Evolutionary conservation across 257 asterid species (phyloP), one percentile per base, ranked within the genome.

Genomic region (Coffea canephora): DNA sequence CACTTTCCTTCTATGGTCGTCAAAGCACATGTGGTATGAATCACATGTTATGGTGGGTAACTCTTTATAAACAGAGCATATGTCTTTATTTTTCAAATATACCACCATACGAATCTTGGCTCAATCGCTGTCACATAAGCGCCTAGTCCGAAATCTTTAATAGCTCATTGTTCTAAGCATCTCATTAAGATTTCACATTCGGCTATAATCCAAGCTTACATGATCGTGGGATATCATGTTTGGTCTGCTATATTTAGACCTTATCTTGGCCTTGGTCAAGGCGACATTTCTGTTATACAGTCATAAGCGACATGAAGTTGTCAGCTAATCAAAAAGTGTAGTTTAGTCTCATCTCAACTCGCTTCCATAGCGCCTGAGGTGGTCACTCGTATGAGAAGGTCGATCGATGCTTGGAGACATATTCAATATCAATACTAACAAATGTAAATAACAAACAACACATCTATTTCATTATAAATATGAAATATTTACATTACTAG

Each of bases 281-380:
- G 41, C 3, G 41, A 39, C 3, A 39, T 1, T 39, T 39, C 3
- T 39, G 3, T 39, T 39, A 39, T 39, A 39, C 41, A 39, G 2
- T 39, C 3, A 39, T 39, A 1, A 39, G 41, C 41, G 41, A 39
- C 41, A 39, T 39, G 41, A 39, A 3, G 41, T 39, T 39, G 41
- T 39, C 41, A 39, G 41, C 41, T 39, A 39, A 39, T 3, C 41
- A 39, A 39, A n/a, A n/a, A n/a, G n/a, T n/a, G n/a, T n/a, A n/a
- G n/a, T n/a, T n/a, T n/a, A n/a, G n/a, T 14, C 59, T 54, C 59
- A 14, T 54, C 21, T 54, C 21, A 54, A 14, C 21, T 39, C 88
- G 0, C 66, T 59, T 3, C 19, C 9, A 59, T 0, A 59, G 8
- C 2, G 27, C 31, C 31, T 59, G 27, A 59, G 66, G 31, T 2